phyloP scores from a whole-genome alignment of 1,139 yeast species.

The Yamadazyma friedrichii region DNA sequence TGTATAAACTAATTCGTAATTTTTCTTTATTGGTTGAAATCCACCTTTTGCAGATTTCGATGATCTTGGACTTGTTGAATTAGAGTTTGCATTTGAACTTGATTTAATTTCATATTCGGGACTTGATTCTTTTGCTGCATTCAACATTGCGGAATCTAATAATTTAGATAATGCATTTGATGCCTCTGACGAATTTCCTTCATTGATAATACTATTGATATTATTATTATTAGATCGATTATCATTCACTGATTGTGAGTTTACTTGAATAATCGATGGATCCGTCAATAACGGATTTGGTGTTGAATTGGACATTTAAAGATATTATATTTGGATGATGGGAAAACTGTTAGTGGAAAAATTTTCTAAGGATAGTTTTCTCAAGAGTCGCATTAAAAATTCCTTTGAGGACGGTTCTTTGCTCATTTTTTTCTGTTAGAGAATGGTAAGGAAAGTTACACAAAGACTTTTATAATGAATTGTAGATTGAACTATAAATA shows the following conservation, averaged over 20 bases:
- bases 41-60: slow-evolving; percentile 9
- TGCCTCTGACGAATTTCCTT: slow-evolving; percentile 20
- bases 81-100: slow-evolving; percentile 10
- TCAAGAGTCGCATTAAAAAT: background rate
- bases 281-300: slow-evolving; percentile 28
- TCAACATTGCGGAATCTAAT: slow-evolving; percentile 44
- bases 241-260: background rate
- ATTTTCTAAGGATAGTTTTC: slow-evolving; percentile 1
- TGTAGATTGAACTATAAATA: too few species aligned
- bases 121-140: slow-evolving; percentile 48
- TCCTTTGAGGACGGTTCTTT: too few species aligned
- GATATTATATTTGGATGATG: background rate
- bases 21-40: slow-evolving; percentile 13
- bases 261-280: slow-evolving; percentile 32
- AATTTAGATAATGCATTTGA: slow-evolving; percentile 42
- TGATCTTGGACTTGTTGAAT: slow-evolving; percentile 19
- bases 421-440: too few species aligned
- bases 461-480: too few species aligned
- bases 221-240: too few species aligned
- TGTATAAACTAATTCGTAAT: slow-evolving; percentile 29
- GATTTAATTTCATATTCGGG: slow-evolving; percentile 32
- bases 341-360: slow-evolving; percentile 7
- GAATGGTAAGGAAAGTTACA: too few species aligned
- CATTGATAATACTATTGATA: background rate
- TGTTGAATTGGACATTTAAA: background rate